A percentile compares a stretch with the other conserved stretches of the same genome.
Evolutionary conservation across 2,329 filamentous ascomycete species (phyloP).

Genomic region (Botrytis cinerea): DNA sequence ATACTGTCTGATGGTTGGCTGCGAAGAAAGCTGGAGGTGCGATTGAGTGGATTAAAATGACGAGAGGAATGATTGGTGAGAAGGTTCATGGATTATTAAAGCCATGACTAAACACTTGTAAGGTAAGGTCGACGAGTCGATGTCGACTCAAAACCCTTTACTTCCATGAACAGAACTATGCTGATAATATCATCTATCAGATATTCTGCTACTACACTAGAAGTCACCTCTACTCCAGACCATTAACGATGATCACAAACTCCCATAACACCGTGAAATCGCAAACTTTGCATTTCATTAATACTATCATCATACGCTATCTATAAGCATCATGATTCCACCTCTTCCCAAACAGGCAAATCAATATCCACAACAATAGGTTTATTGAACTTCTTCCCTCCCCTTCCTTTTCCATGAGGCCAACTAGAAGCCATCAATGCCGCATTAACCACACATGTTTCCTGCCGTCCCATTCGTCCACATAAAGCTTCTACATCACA

Average conservation of each 20-base stretch:
- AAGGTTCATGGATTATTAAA: not conserved
- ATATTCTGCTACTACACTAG: not conserved
- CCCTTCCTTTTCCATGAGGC: constrained; percentile 54
- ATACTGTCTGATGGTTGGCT: not conserved
- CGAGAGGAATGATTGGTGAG: not conserved
- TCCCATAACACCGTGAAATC: not conserved
- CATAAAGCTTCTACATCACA: constrained; percentile 47
- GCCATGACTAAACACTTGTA: not conserved
- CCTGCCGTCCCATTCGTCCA: constrained; percentile 46
- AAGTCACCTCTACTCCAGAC: not conserved
- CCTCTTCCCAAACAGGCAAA: constrained; percentile 56
- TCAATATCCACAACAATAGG: constrained; percentile 83
- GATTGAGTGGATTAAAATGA: not conserved
- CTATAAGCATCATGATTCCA: not conserved
- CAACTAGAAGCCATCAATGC: constrained; percentile 70
- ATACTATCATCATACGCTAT: not conserved
- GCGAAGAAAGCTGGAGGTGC: not conserved
- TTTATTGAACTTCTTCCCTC: constrained; percentile 69
- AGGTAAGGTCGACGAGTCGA: not conserved
- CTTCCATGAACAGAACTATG: not conserved
- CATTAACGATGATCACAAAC: not conserved
- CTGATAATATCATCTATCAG: not conserved
- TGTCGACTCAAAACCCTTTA: not conserved
- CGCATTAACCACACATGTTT: constrained; percentile 81
- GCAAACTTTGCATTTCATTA: not conserved